Percentiles rank a stretch among this genome's conserved stretches.
Conservation (phyloP, 768 basidiomycete genomes). For the Mycena latifolia region DNA sequence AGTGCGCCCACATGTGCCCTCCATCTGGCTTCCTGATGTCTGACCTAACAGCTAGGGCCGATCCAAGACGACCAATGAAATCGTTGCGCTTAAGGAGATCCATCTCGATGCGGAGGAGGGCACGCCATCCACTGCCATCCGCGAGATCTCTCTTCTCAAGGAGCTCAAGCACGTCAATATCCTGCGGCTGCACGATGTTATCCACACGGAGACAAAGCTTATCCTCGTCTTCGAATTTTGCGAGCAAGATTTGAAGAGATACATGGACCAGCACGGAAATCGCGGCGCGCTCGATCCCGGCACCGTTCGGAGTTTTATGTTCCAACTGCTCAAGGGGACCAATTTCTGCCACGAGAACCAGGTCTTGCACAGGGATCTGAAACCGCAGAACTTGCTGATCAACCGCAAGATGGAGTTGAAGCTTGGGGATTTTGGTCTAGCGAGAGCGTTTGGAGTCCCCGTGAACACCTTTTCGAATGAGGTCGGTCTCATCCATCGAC, state of each 20-base stretch:
- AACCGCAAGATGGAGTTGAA: slow-evolving; percentile 98
- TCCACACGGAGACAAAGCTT: slow-evolving; percentile 98
- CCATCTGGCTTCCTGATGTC: background rate
- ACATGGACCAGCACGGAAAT: slow-evolving; percentile 98
- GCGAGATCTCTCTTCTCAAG: slow-evolving; percentile 99
- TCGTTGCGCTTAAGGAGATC: slow-evolving; percentile 98
- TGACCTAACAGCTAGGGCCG: slow-evolving; percentile 72
- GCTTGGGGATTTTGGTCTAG: slow-evolving; percentile 97
- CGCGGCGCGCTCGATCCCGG: slow-evolving; percentile 92
- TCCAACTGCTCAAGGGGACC: slow-evolving; percentile 95
- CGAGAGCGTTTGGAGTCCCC: slow-evolving; percentile 97
- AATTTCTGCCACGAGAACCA: slow-evolving; percentile 99
- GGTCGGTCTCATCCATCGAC: slow-evolving; percentile 45
- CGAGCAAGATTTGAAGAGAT: slow-evolving; percentile 98
- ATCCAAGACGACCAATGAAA: slow-evolving; percentile 96
- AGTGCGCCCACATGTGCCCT: slow-evolving; percentile 55
- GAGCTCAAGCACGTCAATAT: slow-evolving; percentile 99
- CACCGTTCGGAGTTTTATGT: slow-evolving; percentile 97
- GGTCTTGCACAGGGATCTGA: slow-evolving; percentile 94
- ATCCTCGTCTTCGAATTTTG: slow-evolving; percentile 99
- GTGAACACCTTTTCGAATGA: slow-evolving; percentile 99
- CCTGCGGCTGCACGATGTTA: slow-evolving; percentile 97
- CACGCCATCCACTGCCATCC: slow-evolving; percentile 97
- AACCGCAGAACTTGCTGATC: slow-evolving; percentile 98
- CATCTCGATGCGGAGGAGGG: slow-evolving; percentile 99